phyloP scores from a whole-genome alignment of 345 rosid species.

The Populus davidiana region DNA sequence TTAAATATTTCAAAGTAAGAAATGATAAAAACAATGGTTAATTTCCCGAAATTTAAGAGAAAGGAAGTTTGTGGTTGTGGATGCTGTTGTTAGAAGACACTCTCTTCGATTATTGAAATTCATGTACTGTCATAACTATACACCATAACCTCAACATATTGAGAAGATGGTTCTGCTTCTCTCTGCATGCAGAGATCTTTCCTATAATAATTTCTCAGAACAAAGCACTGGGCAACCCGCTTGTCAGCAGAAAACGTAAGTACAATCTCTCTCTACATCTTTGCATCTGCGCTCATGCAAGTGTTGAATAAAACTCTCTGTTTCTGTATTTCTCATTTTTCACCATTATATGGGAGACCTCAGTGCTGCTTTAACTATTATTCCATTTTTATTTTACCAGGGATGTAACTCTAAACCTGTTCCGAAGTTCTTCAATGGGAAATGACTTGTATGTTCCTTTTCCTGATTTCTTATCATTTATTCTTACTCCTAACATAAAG shows the following conservation, averaged over 20 bases:
- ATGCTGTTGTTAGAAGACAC: background rate
- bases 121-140: background rate
- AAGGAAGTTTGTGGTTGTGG: background rate
- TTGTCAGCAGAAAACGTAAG: conserved; percentile 54
- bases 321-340: background rate
- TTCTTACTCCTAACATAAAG: background rate
- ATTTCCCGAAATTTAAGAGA: background rate
- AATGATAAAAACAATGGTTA: background rate
- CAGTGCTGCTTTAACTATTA: background rate
- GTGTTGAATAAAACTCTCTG: background rate
- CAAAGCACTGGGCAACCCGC: conserved; percentile 44
- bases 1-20: background rate
- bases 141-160: background rate
- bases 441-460: conserved; percentile 33
- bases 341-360: background rate
- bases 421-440: conserved; percentile 32
- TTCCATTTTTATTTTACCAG: conserved; percentile 17
- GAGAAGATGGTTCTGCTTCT: background rate
- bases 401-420: conserved; percentile 44
- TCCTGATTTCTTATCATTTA: background rate
- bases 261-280: background rate
- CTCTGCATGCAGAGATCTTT: conserved; percentile 58
- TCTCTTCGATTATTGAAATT: background rate
- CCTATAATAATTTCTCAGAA: conserved; percentile 62
- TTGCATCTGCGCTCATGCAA: background rate